phyloP scores from a whole-genome alignment of 192 early-diverging fungal species.

The Gamsiella multidivaricata region DNA sequence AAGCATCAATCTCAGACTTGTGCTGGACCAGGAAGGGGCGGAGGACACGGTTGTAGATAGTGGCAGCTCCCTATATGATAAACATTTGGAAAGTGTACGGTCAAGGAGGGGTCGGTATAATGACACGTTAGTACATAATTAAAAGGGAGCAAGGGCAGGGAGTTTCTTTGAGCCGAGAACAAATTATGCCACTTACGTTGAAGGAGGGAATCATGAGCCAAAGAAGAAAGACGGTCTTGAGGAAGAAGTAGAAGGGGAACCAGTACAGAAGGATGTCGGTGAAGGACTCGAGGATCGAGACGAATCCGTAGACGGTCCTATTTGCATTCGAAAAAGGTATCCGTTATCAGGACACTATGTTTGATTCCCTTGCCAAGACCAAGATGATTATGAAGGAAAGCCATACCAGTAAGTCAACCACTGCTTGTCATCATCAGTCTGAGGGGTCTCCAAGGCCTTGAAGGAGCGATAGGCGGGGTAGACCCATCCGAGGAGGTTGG shows the following conservation, averaged over 20 bases:
- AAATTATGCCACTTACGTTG: slow-evolving; percentile 53
- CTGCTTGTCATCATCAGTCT: slow-evolving; percentile 84
- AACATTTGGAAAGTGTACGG: background rate
- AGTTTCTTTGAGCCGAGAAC: background rate
- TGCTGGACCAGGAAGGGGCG: slow-evolving; percentile 77
- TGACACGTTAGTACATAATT: background rate
- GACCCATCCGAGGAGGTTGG: slow-evolving; percentile 88
- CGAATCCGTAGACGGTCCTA: slow-evolving; percentile 87
- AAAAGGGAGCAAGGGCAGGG: slow-evolving; percentile 5
- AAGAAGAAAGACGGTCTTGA: slow-evolving; percentile 91
- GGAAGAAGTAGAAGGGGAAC: slow-evolving; percentile 94
- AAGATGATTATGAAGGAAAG: background rate
- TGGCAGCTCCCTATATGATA: slow-evolving; percentile 75
- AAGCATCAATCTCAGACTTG: slow-evolving; percentile 55
- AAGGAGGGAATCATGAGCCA: slow-evolving; percentile 86
- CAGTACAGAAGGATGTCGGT: slow-evolving; percentile 91
- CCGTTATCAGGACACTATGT: background rate
- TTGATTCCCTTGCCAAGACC: background rate
- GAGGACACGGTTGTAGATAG: slow-evolving; percentile 79
- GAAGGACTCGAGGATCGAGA: slow-evolving; percentile 91
- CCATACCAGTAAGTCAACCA: slow-evolving; percentile 91
- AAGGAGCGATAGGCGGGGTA: slow-evolving; percentile 96
- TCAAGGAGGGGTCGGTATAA: no score
- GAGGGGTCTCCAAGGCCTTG: slow-evolving; percentile 87
- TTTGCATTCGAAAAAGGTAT: background rate